These are phyloP conservation scores for Irpex sp. DNA, from an alignment of 1,284 basidiomycete genomes.

Conservation along the genomic window DNA sequence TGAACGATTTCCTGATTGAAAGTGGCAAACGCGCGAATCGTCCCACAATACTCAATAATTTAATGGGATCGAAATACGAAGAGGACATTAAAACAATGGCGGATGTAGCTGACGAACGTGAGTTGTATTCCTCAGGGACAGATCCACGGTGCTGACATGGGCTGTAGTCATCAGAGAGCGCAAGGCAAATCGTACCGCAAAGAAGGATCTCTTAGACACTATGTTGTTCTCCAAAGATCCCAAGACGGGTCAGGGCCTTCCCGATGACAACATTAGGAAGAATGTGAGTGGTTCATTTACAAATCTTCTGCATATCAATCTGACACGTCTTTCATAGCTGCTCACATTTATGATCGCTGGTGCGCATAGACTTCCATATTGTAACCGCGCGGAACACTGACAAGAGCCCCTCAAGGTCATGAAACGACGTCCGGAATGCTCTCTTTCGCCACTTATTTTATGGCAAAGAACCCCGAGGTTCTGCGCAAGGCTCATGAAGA, in stretches of 20 bases:
- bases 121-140: conserved; percentile 7
- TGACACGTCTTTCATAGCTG: conserved; percentile 24
- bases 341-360: conserved; percentile 51
- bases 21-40: conserved; percentile 31
- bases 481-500: conserved; percentile 42
- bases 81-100: conserved; percentile 35
- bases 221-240: conserved; percentile 44
- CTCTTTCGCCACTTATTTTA: conserved; percentile 30
- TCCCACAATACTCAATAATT: conserved; percentile 29
- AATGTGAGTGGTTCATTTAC: conserved; percentile 29
- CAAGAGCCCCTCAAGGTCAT: conserved; percentile 28
- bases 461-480: conserved; percentile 40
- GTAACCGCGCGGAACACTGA: not conserved
- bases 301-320: not conserved
- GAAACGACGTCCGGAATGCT: conserved; percentile 40
- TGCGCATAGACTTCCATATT: conserved; percentile 6
- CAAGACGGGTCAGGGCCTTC: conserved; percentile 38
- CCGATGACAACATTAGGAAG: conserved; percentile 25
- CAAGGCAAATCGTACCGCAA: conserved; percentile 31
- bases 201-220: conserved; percentile 40
- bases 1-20: conserved; percentile 39
- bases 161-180: conserved; percentile 33
- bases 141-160: not conserved
- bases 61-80: conserved; percentile 34
- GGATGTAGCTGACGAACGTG: conserved; percentile 34